phyloP scores from a whole-genome alignment of 2,329 filamentous ascomycete genomes.

The Laburnicola sp. region DNA sequence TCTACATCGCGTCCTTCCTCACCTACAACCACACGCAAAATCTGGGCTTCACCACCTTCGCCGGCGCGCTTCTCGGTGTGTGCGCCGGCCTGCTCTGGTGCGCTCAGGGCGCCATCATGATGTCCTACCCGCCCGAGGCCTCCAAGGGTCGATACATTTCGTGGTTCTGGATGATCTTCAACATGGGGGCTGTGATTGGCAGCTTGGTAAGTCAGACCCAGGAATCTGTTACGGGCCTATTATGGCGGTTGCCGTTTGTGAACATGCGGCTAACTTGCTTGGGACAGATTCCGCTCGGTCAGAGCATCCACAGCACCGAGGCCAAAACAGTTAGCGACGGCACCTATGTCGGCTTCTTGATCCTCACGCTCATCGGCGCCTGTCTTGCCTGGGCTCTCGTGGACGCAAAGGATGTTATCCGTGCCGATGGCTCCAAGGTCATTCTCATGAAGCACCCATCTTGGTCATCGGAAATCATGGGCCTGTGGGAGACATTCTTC shows the following conservation, averaged over 20 bases:
- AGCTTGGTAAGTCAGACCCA: conserved; percentile 64
- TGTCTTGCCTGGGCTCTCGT: conserved; percentile 69
- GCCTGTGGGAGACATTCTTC: conserved; percentile 71
- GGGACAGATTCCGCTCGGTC: conserved; percentile 68
- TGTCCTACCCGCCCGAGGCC: conserved; percentile 78
- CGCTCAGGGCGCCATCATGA: conserved; percentile 80
- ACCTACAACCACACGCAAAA: conserved; percentile 68
- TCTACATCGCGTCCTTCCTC: conserved; percentile 70
- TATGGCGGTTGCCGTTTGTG: conserved; percentile 68
- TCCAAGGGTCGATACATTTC: conserved; percentile 84
- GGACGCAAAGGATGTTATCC: conserved; percentile 72
- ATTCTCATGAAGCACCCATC: conserved; percentile 90
- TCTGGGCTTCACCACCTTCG: conserved; percentile 70
- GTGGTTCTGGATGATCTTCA: conserved; percentile 92
- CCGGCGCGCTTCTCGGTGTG: conserved; percentile 71
- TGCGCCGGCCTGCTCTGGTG: conserved; percentile 79
- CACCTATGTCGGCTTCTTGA: conserved; percentile 85
- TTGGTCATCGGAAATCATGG: conserved; percentile 76
- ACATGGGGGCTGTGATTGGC: conserved; percentile 83
- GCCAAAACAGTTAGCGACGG: conserved; percentile 66
- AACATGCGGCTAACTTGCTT: neutral
- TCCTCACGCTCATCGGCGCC: conserved; percentile 77
- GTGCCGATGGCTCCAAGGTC: conserved; percentile 74
- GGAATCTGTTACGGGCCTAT: conserved; percentile 72
- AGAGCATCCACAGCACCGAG: conserved; percentile 65